phyloP scores from a whole-genome alignment of 2,329 filamentous ascomycete genomes.

The Penicillium psychrosexuale region DNA sequence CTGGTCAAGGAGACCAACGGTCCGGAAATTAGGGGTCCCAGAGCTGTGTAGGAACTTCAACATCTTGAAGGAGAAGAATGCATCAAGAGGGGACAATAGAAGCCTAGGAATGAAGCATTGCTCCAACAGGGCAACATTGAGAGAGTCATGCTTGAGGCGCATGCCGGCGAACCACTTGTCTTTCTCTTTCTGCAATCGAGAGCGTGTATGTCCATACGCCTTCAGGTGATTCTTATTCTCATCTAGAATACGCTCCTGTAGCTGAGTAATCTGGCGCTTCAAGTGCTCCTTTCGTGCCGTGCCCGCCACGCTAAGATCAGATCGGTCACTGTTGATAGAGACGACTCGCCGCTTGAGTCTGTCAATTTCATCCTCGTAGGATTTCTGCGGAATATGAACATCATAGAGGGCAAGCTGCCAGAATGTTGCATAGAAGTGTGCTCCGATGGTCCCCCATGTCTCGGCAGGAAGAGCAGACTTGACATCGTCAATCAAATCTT shows the following conservation, averaged over 20 bases:
- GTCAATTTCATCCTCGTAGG: conserved; percentile 73
- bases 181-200: conserved; percentile 71
- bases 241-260: conserved; percentile 66
- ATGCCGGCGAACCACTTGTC: conserved; percentile 71
- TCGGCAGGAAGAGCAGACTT: conserved; percentile 59
- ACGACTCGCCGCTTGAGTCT: conserved; percentile 65
- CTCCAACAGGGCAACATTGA: conserved; percentile 78
- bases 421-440: conserved; percentile 84
- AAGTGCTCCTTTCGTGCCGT: conserved; percentile 66
- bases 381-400: conserved; percentile 69
- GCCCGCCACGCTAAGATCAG: conserved; percentile 67
- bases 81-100: conserved; percentile 78
- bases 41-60: conserved; percentile 82
- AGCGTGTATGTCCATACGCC: conserved; percentile 63
- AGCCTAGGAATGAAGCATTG: conserved; percentile 89
- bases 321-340: conserved; percentile 66
- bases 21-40: conserved; percentile 80
- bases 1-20: conserved; percentile 76
- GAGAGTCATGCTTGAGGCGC: conserved; percentile 59
- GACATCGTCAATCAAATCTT: conserved; percentile 69
- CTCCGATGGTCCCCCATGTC: conserved; percentile 67
- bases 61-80: conserved; percentile 83
- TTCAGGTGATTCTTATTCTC: conserved; percentile 70
- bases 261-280: conserved; percentile 65
- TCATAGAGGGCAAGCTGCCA: conserved; percentile 88